A percentile compares a stretch with the other conserved stretches of the same genome.
Evolutionary conservation across 169 alveolate species (phyloP).

Genomic region (Theileria parva): DNA sequence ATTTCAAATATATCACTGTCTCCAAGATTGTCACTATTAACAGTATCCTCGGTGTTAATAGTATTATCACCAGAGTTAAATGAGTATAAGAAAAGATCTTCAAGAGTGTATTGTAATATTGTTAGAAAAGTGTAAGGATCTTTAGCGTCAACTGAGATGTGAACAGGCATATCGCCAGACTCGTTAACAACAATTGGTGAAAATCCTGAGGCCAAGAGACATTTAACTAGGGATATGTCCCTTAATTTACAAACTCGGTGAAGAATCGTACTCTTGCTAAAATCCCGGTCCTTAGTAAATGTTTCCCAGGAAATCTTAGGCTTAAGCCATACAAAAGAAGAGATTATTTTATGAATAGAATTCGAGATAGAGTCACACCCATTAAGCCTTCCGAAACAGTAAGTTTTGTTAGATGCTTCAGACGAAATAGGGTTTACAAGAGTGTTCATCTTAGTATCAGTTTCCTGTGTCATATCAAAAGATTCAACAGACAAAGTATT

Average conservation of each 20-base stretch:
- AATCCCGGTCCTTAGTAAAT: slow-evolving; percentile 47
- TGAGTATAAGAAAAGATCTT: slow-evolving; percentile 17
- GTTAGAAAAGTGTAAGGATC: slow-evolving; percentile 56
- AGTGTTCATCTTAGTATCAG: background rate
- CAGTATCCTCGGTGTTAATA: background rate
- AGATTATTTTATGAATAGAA: slow-evolving; percentile 11
- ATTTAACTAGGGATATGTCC: slow-evolving; percentile 26
- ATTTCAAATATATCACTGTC: background rate
- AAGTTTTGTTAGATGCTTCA: background rate
- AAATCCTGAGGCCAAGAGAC: slow-evolving; percentile 43
- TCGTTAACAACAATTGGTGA: slow-evolving; percentile 62
- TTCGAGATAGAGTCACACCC: background rate
- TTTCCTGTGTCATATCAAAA: background rate
- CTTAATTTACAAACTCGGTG: slow-evolving; percentile 53
- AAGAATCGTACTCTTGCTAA: slow-evolving; percentile 49
- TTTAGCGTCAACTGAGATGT: slow-evolving; percentile 48
- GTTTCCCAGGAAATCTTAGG: slow-evolving; percentile 47
- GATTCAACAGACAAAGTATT: slow-evolving; percentile 14
- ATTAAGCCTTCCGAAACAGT: background rate
- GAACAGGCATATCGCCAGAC: slow-evolving; percentile 68
- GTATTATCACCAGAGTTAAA: slow-evolving; percentile 9
- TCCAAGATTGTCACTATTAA: too few relatives aligned
- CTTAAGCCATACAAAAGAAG: slow-evolving; percentile 22
- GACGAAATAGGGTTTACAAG: background rate
- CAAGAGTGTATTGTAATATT: slow-evolving; percentile 45